Base-by-base conservation (phyloP, 2,329 filamentous ascomycete genomes). In the Pseudopyricularia cyperi region DNA sequence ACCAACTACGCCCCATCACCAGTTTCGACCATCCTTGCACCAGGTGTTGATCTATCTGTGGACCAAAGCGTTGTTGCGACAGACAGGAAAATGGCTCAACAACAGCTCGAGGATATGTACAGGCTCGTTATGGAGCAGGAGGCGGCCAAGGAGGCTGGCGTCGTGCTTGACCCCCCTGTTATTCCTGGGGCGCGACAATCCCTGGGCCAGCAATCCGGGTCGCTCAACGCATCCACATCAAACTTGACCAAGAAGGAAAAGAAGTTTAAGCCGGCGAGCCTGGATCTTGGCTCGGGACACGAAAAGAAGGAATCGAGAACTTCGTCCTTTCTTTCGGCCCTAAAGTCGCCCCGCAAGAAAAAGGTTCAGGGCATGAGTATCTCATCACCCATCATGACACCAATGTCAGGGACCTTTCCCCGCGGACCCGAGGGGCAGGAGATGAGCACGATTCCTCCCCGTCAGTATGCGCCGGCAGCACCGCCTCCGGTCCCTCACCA, bases 111-210 rank as follows among this genome's bases (percentile, higher is more conserved):
- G 66, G 82, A 87, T 60, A 82, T 97, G 65, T 97, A 96, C 68
- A 89, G 83, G 55, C 85, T 89, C 58, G 90, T 95, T 57, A 85
- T 95, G 82, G 88, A 89, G 65, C 87, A 95, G 60, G 90, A 96
- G 61, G 79, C 77, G 53, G 79, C 79, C 50, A 83, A 82, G 64
- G 71, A 75, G 57, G 72, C 72, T 48, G 80, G 80, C 32, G 62
- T 77, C 42, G 65, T 66, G 17, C 68, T 78, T 46, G 71, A 75
- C 22, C 65, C 63, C 6, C 69, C 72, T 35, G 67, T 70, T 9
- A 54, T 66, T 32, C 58, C 69, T 4, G 55, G 56, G 7, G 59
- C 65, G 28, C 61, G 53, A 19, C 52, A 33, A 35, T 52, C 53
- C 30, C 61, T 58, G 32, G 58, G 57, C 49, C 61, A 53, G 54